Conservation (phyloP, 2,329 filamentous ascomycete genomes). For the Coniochaeta sp. region DNA sequence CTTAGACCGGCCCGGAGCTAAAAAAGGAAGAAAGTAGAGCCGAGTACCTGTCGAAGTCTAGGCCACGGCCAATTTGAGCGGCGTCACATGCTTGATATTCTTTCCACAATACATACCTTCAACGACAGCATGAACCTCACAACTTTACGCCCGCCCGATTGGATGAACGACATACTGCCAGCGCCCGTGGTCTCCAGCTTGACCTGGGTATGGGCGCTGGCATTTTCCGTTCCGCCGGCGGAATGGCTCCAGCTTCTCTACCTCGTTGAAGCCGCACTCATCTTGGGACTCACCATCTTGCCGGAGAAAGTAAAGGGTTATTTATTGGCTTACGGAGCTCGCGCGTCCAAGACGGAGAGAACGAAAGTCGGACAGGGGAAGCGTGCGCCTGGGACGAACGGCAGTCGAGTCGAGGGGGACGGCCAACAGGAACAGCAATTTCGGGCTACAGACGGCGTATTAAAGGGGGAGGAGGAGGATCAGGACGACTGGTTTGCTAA, state of each 20-base stretch:
- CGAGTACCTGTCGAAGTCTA: not conserved
- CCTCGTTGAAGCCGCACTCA: not conserved
- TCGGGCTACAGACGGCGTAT: too few species aligned
- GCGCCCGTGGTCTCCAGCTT: not conserved
- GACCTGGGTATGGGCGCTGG: too few species aligned
- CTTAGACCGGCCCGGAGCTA: not conserved
- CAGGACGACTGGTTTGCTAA: constrained; percentile 2
- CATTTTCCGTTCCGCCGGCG: not conserved
- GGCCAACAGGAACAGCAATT: too few species aligned
- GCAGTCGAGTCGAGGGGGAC: too few species aligned
- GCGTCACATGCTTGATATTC: too few species aligned
- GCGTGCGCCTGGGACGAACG: too few species aligned
- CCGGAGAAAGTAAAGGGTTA: not conserved
- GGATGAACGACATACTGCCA: not conserved
- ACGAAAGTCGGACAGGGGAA: too few species aligned
- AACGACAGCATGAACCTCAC: not conserved
- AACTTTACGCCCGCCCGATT: not conserved
- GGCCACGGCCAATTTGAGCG: not conserved
- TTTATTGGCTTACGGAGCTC: not conserved
- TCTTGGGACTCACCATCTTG: not conserved
- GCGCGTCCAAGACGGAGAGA: not conserved
- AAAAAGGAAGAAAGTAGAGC: not conserved
- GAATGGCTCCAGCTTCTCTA: not conserved
- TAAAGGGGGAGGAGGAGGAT: constrained; percentile 1
- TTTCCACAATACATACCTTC: not conserved